Percentiles rank a stretch among this genome's conserved stretches.
phyloP scores from a whole-genome alignment of 306 rosid species.

The Luffa acutangula region DNA sequence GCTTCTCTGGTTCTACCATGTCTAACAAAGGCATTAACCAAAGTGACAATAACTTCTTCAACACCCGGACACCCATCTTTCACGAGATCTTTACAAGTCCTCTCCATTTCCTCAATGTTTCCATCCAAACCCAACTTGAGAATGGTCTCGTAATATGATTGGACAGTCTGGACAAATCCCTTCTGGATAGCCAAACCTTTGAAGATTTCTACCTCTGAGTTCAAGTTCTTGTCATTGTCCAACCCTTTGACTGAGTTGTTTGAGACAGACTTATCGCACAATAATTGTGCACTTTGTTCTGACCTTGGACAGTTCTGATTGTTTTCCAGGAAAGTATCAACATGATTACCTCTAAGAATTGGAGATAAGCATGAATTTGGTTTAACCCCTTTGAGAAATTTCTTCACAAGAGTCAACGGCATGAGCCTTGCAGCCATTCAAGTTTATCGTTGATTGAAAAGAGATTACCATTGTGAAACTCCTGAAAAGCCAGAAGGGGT shows the following conservation, averaged over 20 bases:
- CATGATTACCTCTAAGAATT: slow-evolving; percentile 18
- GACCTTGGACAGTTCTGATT: slow-evolving; percentile 21
- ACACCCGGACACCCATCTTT: slow-evolving; percentile 46
- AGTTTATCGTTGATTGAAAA: slow-evolving; percentile 3
- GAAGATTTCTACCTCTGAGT: slow-evolving; percentile 54
- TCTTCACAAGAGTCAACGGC: slow-evolving; percentile 32
- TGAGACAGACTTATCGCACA: slow-evolving; percentile 45
- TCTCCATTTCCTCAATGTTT: slow-evolving; percentile 45
- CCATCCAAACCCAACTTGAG: slow-evolving; percentile 73
- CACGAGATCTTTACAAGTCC: slow-evolving; percentile 42
- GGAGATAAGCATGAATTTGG: slow-evolving; percentile 37
- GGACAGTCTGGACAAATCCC: slow-evolving; percentile 43
- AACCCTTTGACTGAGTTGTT: slow-evolving; percentile 44
- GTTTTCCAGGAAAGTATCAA: slow-evolving; percentile 35
- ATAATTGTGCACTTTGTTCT: slow-evolving; percentile 34
- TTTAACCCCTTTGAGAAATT: slow-evolving; percentile 40
- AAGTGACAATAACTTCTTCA: slow-evolving; percentile 44
- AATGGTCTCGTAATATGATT: slow-evolving; percentile 41
- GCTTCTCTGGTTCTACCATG: slow-evolving; percentile 54
- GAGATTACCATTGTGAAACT: not conserved
- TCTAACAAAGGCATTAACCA: slow-evolving; percentile 35
- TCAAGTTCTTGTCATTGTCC: slow-evolving; percentile 45
- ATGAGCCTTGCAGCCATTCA: slow-evolving; percentile 56
- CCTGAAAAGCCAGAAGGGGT: not conserved
- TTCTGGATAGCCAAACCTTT: slow-evolving; percentile 72